Evolutionary conservation across 148 eudicot genomes (phyloP).

Genomic region (Arctostaphylos glauca): DNA sequence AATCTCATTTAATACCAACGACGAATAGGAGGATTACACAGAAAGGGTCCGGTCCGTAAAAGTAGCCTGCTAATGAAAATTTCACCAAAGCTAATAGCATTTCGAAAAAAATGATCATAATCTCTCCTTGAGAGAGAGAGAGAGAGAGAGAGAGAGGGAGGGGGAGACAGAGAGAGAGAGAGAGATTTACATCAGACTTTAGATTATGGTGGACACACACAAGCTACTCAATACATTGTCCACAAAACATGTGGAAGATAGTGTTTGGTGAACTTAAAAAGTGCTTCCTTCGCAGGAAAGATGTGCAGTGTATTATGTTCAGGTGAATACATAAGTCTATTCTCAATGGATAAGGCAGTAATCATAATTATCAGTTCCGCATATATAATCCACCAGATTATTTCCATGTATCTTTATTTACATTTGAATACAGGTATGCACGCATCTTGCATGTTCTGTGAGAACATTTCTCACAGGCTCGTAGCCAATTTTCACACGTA

Average conservation of each 20-base stretch:
- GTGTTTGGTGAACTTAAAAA: background rate
- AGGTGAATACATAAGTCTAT: background rate
- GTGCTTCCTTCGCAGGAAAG: conserved; percentile 5
- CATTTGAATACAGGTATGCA: background rate
- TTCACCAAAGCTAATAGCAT: background rate
- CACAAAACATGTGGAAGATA: background rate
- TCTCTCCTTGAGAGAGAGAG: too few relatives aligned
- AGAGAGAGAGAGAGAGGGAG: too few relatives aligned
- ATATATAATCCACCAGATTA: background rate
- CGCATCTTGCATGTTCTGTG: background rate
- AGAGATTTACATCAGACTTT: background rate
- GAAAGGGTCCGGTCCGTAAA: background rate
- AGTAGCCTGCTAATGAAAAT: background rate
- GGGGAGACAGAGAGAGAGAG: too few relatives aligned
- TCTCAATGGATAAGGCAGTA: background rate
- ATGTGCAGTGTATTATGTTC: background rate
- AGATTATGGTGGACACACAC: background rate
- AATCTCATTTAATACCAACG: background rate
- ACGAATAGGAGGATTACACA: background rate
- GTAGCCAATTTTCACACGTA: background rate
- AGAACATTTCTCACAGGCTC: background rate
- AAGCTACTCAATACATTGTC: background rate
- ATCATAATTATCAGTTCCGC: background rate
- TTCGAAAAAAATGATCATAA: background rate
- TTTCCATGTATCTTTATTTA: background rate